Conservation (phyloP, 1,284 basidiomycete genomes). For the Boletus smithii region DNA sequence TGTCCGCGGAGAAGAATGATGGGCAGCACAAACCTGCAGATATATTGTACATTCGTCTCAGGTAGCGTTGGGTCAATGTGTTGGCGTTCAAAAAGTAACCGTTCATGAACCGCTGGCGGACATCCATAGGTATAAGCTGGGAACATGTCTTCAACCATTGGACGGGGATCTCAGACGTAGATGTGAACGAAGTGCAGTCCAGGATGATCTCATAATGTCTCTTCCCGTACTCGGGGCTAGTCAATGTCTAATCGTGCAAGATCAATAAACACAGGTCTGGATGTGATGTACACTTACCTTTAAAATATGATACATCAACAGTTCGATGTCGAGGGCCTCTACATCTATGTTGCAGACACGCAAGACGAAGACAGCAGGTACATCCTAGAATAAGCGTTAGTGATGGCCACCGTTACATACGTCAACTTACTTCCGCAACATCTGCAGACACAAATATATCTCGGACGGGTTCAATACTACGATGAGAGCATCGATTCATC, state of each 20-base stretch:
- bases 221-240: conserved; percentile 43
- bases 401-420: neutral
- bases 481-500: conserved; percentile 64
- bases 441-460: conserved; percentile 67
- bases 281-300: conserved; percentile 45
- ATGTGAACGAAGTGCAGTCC: conserved; percentile 79
- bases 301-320: conserved; percentile 81
- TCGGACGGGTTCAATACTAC: conserved; percentile 59
- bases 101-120: conserved; percentile 54
- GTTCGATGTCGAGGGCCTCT: conserved; percentile 81
- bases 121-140: conserved; percentile 73
- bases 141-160: conserved; percentile 80
- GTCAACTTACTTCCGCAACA: conserved; percentile 45
- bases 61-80: conserved; percentile 64
- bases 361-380: conserved; percentile 58
- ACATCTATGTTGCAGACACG: conserved; percentile 70
- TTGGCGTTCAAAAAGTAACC: conserved; percentile 82
- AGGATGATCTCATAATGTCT: conserved; percentile 71
- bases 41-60: conserved; percentile 73
- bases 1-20: neutral
- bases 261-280: neutral
- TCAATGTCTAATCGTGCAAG: conserved; percentile 35
- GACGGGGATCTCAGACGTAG: conserved; percentile 74
- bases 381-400: conserved; percentile 39
- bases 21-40: conserved; percentile 54